Conservation (phyloP, 768 basidiomycete species). For the Russula sp. region DNA sequence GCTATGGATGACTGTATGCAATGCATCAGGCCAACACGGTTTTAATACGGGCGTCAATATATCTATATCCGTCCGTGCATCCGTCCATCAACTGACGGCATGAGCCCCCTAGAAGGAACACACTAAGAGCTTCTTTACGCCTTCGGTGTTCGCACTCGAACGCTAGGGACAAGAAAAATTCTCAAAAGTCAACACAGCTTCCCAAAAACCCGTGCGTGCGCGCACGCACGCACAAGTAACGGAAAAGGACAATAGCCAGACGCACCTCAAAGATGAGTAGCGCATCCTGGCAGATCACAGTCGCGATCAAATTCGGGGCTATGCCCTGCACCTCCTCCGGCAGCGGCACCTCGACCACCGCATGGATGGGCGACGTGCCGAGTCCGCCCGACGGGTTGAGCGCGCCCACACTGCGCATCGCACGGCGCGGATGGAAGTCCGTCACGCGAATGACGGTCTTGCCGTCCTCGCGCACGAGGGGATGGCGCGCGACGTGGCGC, state of each 20-base stretch:
- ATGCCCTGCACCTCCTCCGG: background rate
- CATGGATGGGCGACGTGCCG: background rate
- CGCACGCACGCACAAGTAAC: too few species aligned
- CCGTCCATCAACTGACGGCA: too few species aligned
- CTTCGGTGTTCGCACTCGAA: background rate
- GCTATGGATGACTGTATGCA: too few species aligned
- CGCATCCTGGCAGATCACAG: conserved; percentile 1
- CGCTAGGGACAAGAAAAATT: background rate
- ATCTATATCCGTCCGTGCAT: too few species aligned
- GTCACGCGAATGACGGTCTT: background rate
- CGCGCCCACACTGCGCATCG: background rate
- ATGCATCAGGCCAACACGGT: too few species aligned
- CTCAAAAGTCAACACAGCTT: too few species aligned
- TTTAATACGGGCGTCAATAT: too few species aligned
- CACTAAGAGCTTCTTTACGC: background rate
- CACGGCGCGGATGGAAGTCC: background rate
- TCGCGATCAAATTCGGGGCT: background rate
- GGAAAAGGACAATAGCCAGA: background rate
- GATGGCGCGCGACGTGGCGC: background rate
- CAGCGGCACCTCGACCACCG: background rate
- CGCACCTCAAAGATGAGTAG: conserved; percentile 1
- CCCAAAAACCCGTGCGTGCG: too few species aligned
- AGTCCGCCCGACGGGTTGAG: background rate
- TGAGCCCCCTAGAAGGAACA: background rate
- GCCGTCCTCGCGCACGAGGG: background rate